Conservation (phyloP, 805 yeast species). For the Dipodascopsis uninucleata region DNA sequence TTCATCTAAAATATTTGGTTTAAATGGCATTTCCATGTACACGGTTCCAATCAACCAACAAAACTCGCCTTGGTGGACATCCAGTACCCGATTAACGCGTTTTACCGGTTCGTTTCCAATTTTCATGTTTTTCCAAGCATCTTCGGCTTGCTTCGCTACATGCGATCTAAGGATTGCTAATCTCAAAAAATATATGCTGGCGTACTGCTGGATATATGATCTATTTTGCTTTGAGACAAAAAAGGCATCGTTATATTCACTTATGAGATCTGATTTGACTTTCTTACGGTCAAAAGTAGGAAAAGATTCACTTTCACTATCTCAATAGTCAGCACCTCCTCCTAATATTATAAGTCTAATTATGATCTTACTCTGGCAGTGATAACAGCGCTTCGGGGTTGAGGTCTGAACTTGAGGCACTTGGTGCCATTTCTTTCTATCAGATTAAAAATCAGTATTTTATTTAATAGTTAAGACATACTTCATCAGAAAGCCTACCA, state of each 20-base stretch:
- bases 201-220: conserved; percentile 55
- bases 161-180: conserved; percentile 47
- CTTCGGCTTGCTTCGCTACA: conserved; percentile 44
- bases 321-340: too few species aligned
- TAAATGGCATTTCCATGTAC: conserved; percentile 75
- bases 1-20: conserved; percentile 80
- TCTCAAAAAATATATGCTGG: conserved; percentile 53
- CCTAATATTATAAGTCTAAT: too few species aligned
- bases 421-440: too few species aligned
- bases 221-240: conserved; percentile 28
- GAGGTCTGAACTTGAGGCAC: too few species aligned
- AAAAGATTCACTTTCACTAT: conserved; percentile 4
- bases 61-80: conserved; percentile 56
- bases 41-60: conserved; percentile 87
- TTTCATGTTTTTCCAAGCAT: conserved; percentile 56
- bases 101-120: conserved; percentile 39
- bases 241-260: conserved; percentile 12
- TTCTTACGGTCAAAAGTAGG: conserved; percentile 6
- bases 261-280: not conserved
- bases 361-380: too few species aligned
- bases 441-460: too few species aligned
- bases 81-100: conserved; percentile 52
- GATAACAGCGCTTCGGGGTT: too few species aligned
- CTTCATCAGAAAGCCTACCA: too few species aligned
- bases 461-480: too few species aligned